These are phyloP conservation scores for Lathyrus tuberosus DNA, from an alignment of 306 rosid genomes.

Conservation along the genomic window DNA sequence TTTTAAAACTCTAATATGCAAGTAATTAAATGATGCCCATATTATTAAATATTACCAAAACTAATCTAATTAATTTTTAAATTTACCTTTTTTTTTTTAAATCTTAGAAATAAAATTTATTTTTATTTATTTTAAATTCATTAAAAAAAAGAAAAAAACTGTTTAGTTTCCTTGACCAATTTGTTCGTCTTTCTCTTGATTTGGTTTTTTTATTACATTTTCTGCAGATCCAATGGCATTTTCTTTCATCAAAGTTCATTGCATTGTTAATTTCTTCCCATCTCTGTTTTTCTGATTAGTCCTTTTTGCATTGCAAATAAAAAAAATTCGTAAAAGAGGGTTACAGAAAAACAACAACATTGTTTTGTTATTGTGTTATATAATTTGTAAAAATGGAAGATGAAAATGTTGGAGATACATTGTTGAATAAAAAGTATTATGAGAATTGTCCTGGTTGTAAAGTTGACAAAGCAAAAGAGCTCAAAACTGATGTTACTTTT, in stretches of 20 bases:
- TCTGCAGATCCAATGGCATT: background rate
- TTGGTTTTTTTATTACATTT: background rate
- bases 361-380: background rate
- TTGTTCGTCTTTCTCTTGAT: background rate
- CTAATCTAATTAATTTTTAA: too few relatives aligned
- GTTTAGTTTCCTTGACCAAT: background rate
- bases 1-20: too few relatives aligned
- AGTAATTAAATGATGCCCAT: too few relatives aligned
- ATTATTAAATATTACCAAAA: too few relatives aligned
- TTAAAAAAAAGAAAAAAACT: background rate
- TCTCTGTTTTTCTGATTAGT: background rate
- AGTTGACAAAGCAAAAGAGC: constrained; percentile 54
- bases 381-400: constrained; percentile 46
- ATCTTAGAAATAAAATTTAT: too few relatives aligned
- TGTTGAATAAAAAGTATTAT: constrained; percentile 57
- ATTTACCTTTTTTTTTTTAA: too few relatives aligned
- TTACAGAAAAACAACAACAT: background rate
- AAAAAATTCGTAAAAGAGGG: background rate
- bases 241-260: background rate
- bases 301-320: background rate
- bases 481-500: constrained; percentile 49
- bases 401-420: constrained; percentile 33
- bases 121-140: background rate
- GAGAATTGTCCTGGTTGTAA: constrained; percentile 79
- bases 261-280: background rate